Evolutionary conservation across 2,329 filamentous ascomycete species (phyloP), one percentile per base, ranked within the genome.

Genomic region (Beauveria rudraprayagi): DNA sequence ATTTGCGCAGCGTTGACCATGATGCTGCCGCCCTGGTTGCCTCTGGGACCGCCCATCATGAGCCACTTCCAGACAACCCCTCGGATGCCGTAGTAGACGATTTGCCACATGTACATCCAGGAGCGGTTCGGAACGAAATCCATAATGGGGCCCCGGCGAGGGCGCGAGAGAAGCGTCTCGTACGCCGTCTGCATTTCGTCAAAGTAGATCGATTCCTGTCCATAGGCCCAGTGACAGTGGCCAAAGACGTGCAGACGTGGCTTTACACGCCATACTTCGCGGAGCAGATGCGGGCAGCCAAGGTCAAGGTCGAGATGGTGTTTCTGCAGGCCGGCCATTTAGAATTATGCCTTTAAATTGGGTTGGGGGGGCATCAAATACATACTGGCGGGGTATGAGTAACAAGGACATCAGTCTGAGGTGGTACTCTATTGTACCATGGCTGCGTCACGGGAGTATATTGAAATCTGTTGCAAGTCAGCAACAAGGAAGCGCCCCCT

Each of bases 231-330:
- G 75, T 96, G 92, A 26, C 92, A 82, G 73, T 96, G 92, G 1
- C 91, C 92, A 71, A 94, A 96, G 53, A 96, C 82, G 72, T 96
- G 91, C 16, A 96, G 76, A 14, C 78, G 78, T 0, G 92, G 92
- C 64, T 83, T 85, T 11, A 91, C 84, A 41, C 88, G 83, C 85
- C 88, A 90, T 19, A 89, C 73, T 68, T 95, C 91, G 16, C 79
- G 74, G 6, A 93, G 79, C 6, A 96, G 80, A 61, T 83, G 81
- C 7, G 85, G 83, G 65, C 89, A 92, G 60, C 90, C 91, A 50
- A 91, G 76, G 3, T 80, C 84, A 56, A 85, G 80, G 66, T 88
- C 88, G 40, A 86, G 78, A 70, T 96, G 90, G 69, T 85, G 80
- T 71, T 84, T 84, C 80, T 84, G 22, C 22, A 22, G 22, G 22